These are phyloP conservation scores for Globisporangium irregulare DNA, from an alignment of 352 stramenopile species.

Conservation along the genomic window DNA sequence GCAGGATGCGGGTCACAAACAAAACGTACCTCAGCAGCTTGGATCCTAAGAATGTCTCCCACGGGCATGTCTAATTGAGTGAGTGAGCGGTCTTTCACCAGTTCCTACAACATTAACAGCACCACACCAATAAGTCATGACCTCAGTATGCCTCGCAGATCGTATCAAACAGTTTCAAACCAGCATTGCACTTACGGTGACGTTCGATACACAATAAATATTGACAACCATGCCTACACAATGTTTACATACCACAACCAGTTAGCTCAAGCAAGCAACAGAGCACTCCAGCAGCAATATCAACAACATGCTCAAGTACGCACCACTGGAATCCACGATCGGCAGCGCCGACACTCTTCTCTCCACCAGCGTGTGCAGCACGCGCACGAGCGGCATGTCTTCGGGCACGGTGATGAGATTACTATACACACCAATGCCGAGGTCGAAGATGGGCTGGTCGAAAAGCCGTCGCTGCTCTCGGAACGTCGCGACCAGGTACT, in stretches of 20 bases:
- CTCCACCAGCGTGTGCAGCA: slow-evolving; percentile 88
- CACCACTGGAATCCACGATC: slow-evolving; percentile 81
- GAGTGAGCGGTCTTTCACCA: slow-evolving; percentile 86
- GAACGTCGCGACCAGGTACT: slow-evolving; percentile 96
- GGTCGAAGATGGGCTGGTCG: slow-evolving; percentile 95
- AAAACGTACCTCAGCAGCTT: slow-evolving; percentile 69
- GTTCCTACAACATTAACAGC: slow-evolving; percentile 34
- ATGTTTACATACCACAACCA: slow-evolving; percentile 7
- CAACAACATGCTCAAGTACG: slow-evolving; percentile 18
- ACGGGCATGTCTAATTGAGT: slow-evolving; percentile 89
- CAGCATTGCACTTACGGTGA: slow-evolving; percentile 50
- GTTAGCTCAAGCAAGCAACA: neutral
- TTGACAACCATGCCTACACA: slow-evolving; percentile 79
- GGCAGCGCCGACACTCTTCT: slow-evolving; percentile 77
- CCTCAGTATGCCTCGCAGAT: neutral
- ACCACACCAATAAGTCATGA: neutral
- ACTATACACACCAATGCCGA: slow-evolving; percentile 94
- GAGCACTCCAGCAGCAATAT: neutral
- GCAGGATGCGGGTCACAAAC: neutral
- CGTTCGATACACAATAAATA: slow-evolving; percentile 92
- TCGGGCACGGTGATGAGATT: slow-evolving; percentile 92
- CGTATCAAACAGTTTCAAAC: neutral
- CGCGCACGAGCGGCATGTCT: slow-evolving; percentile 92
- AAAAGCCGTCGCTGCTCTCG: slow-evolving; percentile 96
- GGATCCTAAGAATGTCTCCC: slow-evolving; percentile 82